Base-by-base conservation (phyloP, 805 yeast genomes). In the Nakazawaea siamensis region DNA sequence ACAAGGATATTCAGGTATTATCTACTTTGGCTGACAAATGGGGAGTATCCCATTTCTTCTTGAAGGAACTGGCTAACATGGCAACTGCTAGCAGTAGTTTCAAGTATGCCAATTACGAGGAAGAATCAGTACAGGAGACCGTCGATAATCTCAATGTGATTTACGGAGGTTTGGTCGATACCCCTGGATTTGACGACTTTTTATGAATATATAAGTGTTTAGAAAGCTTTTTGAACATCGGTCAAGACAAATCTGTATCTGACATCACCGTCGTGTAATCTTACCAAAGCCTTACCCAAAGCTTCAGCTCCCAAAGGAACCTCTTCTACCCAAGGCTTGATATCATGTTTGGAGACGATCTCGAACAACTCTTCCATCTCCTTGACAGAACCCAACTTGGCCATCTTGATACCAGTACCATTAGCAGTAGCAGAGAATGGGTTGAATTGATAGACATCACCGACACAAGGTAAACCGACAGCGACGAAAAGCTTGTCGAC, bases 171-270 rank as follows among this genome's bases (percentile, higher is more conserved):
- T n/a, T 5, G 6, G 3, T 31, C 28, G 12, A 28, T 28, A 11
- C 13, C 24, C 15, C 24, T 17, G 12, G 28, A 31, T 11, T 24
- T 28, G 4, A 23, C 13, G 3, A 12, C 18, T 5, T 16, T 8
- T 9, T 31, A 20, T 14, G 20, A 12, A n/a, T 24, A 18, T 14
- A 10, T 21, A 8, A 9, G 9, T n/a, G 16, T 14, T 7, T 30
- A 25, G 14, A 37, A 37, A 17, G 37, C 36, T 20, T 70, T 62
- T 44, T 66, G 72, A 43, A 55, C 70, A 25, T 66, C 68, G 24
- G 70, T 66, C 41, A 72, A 61, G 16, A 70, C 73, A 45, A 68
- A 69, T 59, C 79, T 66, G 48, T 68, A 73, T 43, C 66, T 66
- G 16, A 68, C 71, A 43, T 72, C 74, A 47, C 74, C 74, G 8